Percentiles rank a stretch among this genome's conserved stretches.
phyloP scores from a whole-genome alignment of 176 grass and related monocot genomes.

The Zea mays region Zm-B73-REFERENCE-NAM-5.0 NC_050098.1:177705001-177705500 shows the following conservation, averaged over 20 bases:
- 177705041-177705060: conserved; percentile 26
- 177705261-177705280: conserved; percentile 97
- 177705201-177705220: conserved; percentile 14
- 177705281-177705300: conserved; percentile 62
- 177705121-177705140: background rate
- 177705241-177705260: conserved; percentile 96
- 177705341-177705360: conserved; percentile 54
- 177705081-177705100: conserved; percentile 18
- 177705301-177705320: conserved; percentile 73
- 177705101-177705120: conserved; percentile 19
- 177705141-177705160: conserved; percentile 9
- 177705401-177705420: conserved; percentile 68
- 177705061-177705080: conserved; percentile 24
- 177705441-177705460: background rate
- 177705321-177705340: conserved; percentile 69
- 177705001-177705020: conserved; percentile 49
- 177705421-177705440: conserved; percentile 6
- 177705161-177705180: conserved; percentile 26
- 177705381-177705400: conserved; percentile 68
- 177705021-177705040: conserved; percentile 19
- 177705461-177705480: background rate
- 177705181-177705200: background rate
- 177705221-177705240: conserved; percentile 91
- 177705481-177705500: background rate
- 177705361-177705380: conserved; percentile 57